Percentiles rank a stretch among this genome's conserved stretches.
These are phyloP conservation scores for Solanum hybrid DNA, from an alignment of 305 asterid species.

Conservation along the genomic window DNA sequence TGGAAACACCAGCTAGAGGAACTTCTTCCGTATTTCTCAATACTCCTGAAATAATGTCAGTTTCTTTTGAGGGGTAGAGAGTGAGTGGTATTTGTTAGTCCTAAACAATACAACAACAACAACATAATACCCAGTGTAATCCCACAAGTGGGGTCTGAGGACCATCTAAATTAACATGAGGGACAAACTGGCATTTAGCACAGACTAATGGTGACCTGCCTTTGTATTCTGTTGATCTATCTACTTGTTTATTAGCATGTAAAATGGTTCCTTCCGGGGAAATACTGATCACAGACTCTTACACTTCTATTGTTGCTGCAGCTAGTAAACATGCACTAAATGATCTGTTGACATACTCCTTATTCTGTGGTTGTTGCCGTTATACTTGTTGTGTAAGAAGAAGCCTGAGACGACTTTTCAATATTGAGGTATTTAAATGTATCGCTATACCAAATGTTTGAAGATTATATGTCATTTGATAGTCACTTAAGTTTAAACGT, in stretches of 20 bases:
- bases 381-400: slow-evolving; percentile 11
- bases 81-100: background rate
- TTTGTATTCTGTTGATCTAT: background rate
- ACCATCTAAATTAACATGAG: background rate
- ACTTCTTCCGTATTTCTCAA: background rate
- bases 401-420: slow-evolving; percentile 2
- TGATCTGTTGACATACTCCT: background rate
- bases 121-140: background rate
- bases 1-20: background rate
- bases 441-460: background rate
- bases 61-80: background rate
- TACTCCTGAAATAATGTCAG: background rate
- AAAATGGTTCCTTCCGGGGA: background rate
- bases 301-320: background rate
- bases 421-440: slow-evolving; percentile 8
- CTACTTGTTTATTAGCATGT: background rate
- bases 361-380: slow-evolving; percentile 13
- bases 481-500: background rate
- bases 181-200: background rate
- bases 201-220: background rate
- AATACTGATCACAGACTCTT: background rate
- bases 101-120: background rate
- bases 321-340: background rate
- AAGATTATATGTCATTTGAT: background rate
- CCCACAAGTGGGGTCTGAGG: background rate